Base-by-base conservation (phyloP, 2,329 filamentous ascomycete species). In the Pyricularia sp. region DNA sequence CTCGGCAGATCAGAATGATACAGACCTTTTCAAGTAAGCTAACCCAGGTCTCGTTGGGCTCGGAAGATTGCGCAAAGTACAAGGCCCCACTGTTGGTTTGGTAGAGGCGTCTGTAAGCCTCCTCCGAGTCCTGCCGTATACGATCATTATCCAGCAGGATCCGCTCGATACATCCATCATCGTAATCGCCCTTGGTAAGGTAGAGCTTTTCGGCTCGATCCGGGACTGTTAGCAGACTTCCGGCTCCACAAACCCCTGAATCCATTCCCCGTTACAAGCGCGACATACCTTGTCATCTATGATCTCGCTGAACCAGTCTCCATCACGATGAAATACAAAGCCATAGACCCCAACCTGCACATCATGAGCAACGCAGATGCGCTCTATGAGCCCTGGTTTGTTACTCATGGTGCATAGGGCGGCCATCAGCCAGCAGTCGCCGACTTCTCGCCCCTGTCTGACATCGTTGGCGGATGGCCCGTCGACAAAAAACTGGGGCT, bases 401-500 rank as follows among this genome's bases (percentile, higher is more conserved):
- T 92, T 92, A 72, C 88, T 89, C 71, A 96, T 83, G 0, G 91
- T 92, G 71, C 90, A 92, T 61, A 96, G 78, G 0, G 92, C 91
- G 7, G 93, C 90, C 81, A 97, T 88, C 69, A 95, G 86, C 92
- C 92, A 97, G 77, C 93, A 96, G 75, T 97, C 92, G 1, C 92
- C 92, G 58, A 68, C 31, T 71, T 90, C 88, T 10, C 86, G 84
- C 1, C 92, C 92, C 77, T 95, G 92, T 36, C 90, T 86, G 25
- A 96, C 89, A 77, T 96, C 92, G 71, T 90, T 90, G 23, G 91
- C 89, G 10, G 87, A 89, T 1, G 91, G 89, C 0, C 91, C 90
- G 72, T 94, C 90, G 70, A 93, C 88, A 75, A 87, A 95, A 76
- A 97, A 95, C 70, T 85, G 81, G 1, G 92, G 91, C 0, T 86